Base-by-base conservation (phyloP, 2,329 filamentous ascomycete genomes). In the Penicillium sp. region DNA sequence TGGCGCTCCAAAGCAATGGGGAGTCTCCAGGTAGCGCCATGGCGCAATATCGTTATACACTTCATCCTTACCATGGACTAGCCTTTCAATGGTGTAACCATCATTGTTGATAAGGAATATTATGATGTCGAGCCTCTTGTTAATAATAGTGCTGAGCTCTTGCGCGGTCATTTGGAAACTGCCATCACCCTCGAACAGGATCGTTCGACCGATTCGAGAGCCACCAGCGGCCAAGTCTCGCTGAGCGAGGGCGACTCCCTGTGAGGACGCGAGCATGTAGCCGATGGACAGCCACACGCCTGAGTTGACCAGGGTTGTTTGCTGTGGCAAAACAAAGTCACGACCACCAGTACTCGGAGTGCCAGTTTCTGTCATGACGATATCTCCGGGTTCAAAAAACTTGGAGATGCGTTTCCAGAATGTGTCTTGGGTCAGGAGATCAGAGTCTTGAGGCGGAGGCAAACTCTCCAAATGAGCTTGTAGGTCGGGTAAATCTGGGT, bases 111-210 rank as follows among this genome's bases (percentile, higher is more conserved):
- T 88, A 57, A 93, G 79, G 71, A 95, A 92, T 7, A 95, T 86
- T 69, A 91, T 92, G n/a, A 89, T 83, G 59, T 87, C 86, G 46
- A 93, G 78, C 16, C 81, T 80, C 53, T 89, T 85, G n/a, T 87
- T 83, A 60, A 96, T 85, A 81, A 96, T 93, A 3, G 91, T 95
- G 71, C 86, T 89, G 62, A 96, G 73, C 75, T 93, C 92, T 72
- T 96, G 92, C 0, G 83, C 89, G 0, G 91, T 93, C 57, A 96
- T 81, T 73, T 96, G 91, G 77, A 96, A 88, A 45, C 87, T 90
- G 16, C 92, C 92, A 69, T 96, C 92, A 14, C 92, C 92, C 16
- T 91, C 90, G 69, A 96, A 91, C 33, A 96, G 79, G 48, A 96
- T 87, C 0, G 88, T 90, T 61, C 91, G 78, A 9, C 60, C 50